Evolutionary conservation across 139 green algal genomes (phyloP), one percentile per base, ranked within the genome.

Genomic region (Tetratostichococcus sp.): DNA sequence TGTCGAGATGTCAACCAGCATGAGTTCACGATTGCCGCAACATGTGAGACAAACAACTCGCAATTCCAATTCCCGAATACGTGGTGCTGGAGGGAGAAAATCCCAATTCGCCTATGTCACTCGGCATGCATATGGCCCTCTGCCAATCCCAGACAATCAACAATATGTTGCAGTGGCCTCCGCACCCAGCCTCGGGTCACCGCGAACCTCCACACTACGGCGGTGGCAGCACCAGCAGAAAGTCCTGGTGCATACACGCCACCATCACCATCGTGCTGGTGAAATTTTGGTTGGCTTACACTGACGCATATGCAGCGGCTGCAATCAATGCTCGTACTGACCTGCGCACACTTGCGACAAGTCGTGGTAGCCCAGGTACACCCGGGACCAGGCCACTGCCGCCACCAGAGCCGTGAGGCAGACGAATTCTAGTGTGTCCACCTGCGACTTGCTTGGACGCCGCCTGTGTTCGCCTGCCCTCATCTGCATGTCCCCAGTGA

Each of bases 351-450:
- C 26, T 23, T 68, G 62, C 5, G 5, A 34, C 5, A 14, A 11
- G 16, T 68, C 62, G 62, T 68, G 62, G 62, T 68, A 68, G 62
- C 62, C 62, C 30, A 68, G 22, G n/a, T 68, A 68, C 26, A 68
- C n/a, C 4, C 62, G 62, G 2, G 62, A 32, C n/a, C 62, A 68
- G 26, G 5, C 62, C 62, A 68, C 62, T 26, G 28, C n/a, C 8
- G 28, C 62, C 30, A 34, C n/a, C 26, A 14, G 5, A 1, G 28
- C 62, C 2, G 28, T 32, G 5, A 68, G 22, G 28, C 5, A 11
- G 5, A 68, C n/a, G 28, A 34, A 16, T 26, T 68, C 62, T 4
- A 68, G 26, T 11, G 28, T 22, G 5, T 68, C 28, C 5, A 34
- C 6, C 4, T 4, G 5, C 4, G 62, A 35, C 5, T 34, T 33